phyloP scores from a whole-genome alignment of 768 basidiomycete genomes.

The Tulasnella sp. region DNA sequence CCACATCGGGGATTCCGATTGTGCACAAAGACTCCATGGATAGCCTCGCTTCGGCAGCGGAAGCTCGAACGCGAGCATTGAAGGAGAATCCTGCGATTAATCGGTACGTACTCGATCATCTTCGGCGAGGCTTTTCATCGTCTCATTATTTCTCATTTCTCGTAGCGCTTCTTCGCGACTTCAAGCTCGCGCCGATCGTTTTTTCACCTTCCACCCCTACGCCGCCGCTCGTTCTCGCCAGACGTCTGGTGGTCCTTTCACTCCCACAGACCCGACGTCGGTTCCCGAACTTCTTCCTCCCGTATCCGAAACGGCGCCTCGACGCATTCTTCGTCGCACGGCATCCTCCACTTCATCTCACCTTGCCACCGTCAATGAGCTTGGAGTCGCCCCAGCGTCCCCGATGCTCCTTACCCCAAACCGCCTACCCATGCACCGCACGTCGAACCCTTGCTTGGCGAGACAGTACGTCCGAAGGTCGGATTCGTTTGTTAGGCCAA shows the following conservation, averaged over 20 bases:
- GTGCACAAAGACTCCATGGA: conserved; percentile 85
- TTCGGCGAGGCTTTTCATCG: neutral
- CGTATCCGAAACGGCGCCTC: too few relatives aligned
- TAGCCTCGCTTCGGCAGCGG: conserved; percentile 37
- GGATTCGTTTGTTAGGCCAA: conserved; percentile 1
- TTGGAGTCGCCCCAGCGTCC: neutral
- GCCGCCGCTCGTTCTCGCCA: conserved; percentile 1
- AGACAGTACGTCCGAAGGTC: neutral
- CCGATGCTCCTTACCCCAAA: neutral
- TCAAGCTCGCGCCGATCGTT: conserved; percentile 7
- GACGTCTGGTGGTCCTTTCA: neutral
- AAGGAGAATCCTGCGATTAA: conserved; percentile 10
- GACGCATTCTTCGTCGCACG: conserved; percentile 4
- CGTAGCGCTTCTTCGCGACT: conserved; percentile 8
- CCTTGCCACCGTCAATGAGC: conserved; percentile 5
- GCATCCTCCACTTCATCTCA: conserved; percentile 12
- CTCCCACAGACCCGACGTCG: neutral
- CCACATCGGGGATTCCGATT: conserved; percentile 40
- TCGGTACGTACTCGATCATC: neutral
- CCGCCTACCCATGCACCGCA: conserved; percentile 5
- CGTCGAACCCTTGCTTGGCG: conserved; percentile 10
- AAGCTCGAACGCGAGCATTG: neutral
- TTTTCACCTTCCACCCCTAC: conserved; percentile 15
- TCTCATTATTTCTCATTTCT: neutral
- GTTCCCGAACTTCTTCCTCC: too few relatives aligned